Evolutionary conservation across 2,329 filamentous ascomycete species (phyloP), one percentile per base, ranked within the genome.

Genomic region (Penicillium sp.): DNA sequence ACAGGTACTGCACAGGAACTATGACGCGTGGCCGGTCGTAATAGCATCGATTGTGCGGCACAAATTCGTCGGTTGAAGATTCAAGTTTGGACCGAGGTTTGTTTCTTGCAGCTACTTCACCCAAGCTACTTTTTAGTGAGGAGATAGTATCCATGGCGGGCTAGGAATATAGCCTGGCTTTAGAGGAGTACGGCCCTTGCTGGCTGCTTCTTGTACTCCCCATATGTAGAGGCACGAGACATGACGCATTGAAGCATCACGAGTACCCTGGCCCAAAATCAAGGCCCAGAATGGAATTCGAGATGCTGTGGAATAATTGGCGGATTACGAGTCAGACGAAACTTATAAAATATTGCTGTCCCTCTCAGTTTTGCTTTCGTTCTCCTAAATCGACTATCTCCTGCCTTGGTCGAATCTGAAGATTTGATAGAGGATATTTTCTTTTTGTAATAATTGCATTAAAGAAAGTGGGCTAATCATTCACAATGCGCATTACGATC

Each of bases 401-500:
- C 16, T 26, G 8, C 39, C 34, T 28, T 21, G 19, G 5, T 16
- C n/a, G 11, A 47, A 23, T 21, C 23, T 21, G 11, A 44, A 21
- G 16, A 37, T 51, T 43, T 19, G 26, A 49, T 44, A 37, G 52
- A 47, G 49, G 40, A 47, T 43, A 36, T 24, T 31, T 40, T 46
- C 34, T 28, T 23, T 24, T 24, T 42, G 3, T 37, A 42, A 28
- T 46, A 40, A 11, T 33, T 48, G 10, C 28, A 34, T 16, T 40
- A 19, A 19, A 40, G n/a, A 14, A 28, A 42, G 11, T 33, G 18
- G 37, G 23, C 14, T 31, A 8, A 23, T 34, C 37, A 33, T 44
- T 55, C 65, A 65, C 34, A 47, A 74, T 74, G 71, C 67, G 64
- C 46, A 50, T 63, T 48, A 55, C 60, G 28, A 23, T 69, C 31